Evolutionary conservation across 2,329 filamentous ascomycete species (phyloP), one percentile per base, ranked within the genome.

Genomic region (Diplodia sapinea): DNA sequence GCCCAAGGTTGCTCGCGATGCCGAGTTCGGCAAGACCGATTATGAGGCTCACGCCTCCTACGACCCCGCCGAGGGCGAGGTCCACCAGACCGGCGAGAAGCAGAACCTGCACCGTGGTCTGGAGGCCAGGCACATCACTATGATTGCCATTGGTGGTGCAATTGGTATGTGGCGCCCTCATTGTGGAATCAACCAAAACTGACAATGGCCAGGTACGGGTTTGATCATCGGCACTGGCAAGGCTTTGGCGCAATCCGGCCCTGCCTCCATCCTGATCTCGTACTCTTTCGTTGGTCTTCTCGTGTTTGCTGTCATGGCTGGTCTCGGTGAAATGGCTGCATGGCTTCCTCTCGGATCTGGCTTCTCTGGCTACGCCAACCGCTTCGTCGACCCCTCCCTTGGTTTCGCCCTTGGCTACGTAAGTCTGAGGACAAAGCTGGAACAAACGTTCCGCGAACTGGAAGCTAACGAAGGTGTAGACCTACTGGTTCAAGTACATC

Each of bases 221-320:
- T 82, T 93, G 66, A 90, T 93, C 71, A 89, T 93, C 73, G 90
- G 90, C 69, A 84, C 82, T 67, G 83, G 85, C 70, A 77, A 82
- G 71, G 83, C 82, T 47, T 79, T 85, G 65, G 82, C 80, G 65
- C 81, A 81, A 51, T 79, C 81, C 69, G 82, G 83, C 40, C 90
- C 90, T 61, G 90, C 82, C 23, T 87, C 89, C 11, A 87, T 92
- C 75, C 83, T 92, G 72, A 89, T 93, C 76, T 88, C 88, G 11
- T 93, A 92, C 79, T 83, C 86, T 47, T 77, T 90, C 70, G 85
- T 92, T 71, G 90, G 90, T 71, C 79, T 89, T 56, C 79, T 95
- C 69, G 92, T 94, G 71, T 95, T 89, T 78, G 81, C 93, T 51
- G 91, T 95, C 72, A 93, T 95, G 91, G 89, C 88, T 68, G 89